These are phyloP conservation scores for Lasiodiplodia gonubiensis DNA, from an alignment of 2,329 filamentous ascomycete genomes.

Conservation along the genomic window DNA sequence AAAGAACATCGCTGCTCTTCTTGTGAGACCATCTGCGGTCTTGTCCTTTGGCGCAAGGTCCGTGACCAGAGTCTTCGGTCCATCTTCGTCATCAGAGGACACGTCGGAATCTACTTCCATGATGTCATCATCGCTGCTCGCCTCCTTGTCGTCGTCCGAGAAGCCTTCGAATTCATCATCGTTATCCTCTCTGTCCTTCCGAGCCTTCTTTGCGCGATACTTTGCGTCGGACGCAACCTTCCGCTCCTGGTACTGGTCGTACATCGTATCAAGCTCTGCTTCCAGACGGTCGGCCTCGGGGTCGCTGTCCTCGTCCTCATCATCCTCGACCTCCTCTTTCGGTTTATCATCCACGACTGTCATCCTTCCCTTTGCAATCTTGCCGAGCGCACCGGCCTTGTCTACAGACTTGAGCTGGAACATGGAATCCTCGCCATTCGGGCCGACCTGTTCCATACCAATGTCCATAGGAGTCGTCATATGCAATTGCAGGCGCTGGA, in stretches of 20 bases:
- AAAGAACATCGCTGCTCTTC: constrained; percentile 86
- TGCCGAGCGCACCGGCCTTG: constrained; percentile 71
- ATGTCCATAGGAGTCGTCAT: constrained; percentile 97
- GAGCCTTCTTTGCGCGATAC: constrained; percentile 85
- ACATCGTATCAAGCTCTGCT: constrained; percentile 83
- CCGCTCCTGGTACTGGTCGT: constrained; percentile 81
- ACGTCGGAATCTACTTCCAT: constrained; percentile 67
- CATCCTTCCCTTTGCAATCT: constrained; percentile 81
- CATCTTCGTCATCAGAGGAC: constrained; percentile 62
- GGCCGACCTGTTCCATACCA: constrained; percentile 84
- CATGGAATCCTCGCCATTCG: constrained; percentile 79
- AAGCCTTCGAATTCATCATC: constrained; percentile 84
- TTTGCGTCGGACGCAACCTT: constrained; percentile 84
- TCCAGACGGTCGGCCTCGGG: constrained; percentile 84
- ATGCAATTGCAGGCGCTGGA: constrained; percentile 95
- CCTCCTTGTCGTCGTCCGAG: constrained; percentile 66
- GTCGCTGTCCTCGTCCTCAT: constrained; percentile 69
- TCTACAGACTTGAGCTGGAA: constrained; percentile 86
- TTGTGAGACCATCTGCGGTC: constrained; percentile 71
- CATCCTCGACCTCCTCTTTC: constrained; percentile 51
- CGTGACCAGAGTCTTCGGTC: constrained; percentile 61
- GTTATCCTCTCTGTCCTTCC: constrained; percentile 80
- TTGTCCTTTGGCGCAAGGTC: constrained; percentile 64
- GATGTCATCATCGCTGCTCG: constrained; percentile 62
- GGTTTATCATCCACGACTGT: constrained; percentile 61